These are phyloP conservation scores for Umbelopsis isabellina DNA, from an alignment of 192 early-diverging fungal species.

Conservation along the genomic window DNA sequence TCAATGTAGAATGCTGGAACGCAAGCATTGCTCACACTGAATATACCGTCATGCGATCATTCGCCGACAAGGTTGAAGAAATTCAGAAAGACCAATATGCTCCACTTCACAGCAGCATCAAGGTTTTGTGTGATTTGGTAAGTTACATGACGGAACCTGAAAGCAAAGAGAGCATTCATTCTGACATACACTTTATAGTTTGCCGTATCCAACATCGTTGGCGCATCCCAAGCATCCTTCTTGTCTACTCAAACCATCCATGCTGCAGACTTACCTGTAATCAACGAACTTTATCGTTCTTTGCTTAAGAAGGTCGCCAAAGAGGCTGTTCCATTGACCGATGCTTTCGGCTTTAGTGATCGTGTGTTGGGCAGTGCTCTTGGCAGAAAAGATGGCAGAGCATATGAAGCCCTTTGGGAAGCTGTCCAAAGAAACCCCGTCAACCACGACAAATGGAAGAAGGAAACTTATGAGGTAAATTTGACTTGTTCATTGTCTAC, in stretches of 20 bases:
- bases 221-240: slow-evolving; percentile 44
- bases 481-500: not conserved
- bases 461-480: slow-evolving; percentile 30
- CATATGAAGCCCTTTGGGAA: slow-evolving; percentile 68
- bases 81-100: not conserved
- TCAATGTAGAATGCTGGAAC: slow-evolving; percentile 71
- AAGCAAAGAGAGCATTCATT: slow-evolving; percentile 43
- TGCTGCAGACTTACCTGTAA: slow-evolving; percentile 40
- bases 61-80: slow-evolving; percentile 47
- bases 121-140: slow-evolving; percentile 31
- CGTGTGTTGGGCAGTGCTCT: slow-evolving; percentile 69
- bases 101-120: slow-evolving; percentile 32
- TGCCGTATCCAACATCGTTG: slow-evolving; percentile 48
- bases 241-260: slow-evolving; percentile 52
- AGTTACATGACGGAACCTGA: not conserved
- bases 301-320: slow-evolving; percentile 57
- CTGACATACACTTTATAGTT: slow-evolving; percentile 49
- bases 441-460: slow-evolving; percentile 25
- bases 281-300: slow-evolving; percentile 24
- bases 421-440: slow-evolving; percentile 39
- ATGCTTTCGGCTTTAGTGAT: slow-evolving; percentile 74
- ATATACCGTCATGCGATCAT: slow-evolving; percentile 67
- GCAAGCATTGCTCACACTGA: slow-evolving; percentile 76
- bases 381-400: slow-evolving; percentile 67
- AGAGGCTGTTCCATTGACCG: slow-evolving; percentile 75